Evolutionary conservation across 2,329 filamentous ascomycete species (phyloP), one percentile per base, ranked within the genome.

Genomic region (Ophiostoma ips): DNA sequence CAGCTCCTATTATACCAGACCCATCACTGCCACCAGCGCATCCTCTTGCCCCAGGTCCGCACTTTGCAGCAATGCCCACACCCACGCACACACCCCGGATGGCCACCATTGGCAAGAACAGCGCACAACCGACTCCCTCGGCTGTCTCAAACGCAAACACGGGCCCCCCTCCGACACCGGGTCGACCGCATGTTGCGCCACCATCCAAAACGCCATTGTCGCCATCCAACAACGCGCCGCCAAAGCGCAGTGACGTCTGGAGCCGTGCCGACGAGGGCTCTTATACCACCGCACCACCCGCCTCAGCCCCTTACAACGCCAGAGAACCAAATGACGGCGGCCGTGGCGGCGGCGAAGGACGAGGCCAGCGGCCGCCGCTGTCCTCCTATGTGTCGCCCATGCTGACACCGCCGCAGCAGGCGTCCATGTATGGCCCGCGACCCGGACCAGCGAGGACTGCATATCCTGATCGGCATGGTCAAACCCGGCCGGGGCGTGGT

Each of bases 191-290:
- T 16, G 5, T 21, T 2, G 30, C 18, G n/a, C 24, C 19, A 19
- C 38, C 40, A 30, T 30, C 12, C 1, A 15, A 16, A 9, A 43
- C 40, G 15, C 43, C 30, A 1, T 19, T 9, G 11, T 21, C 43
- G 24, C 31, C 15, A 1, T 8, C 40, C 11, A 5, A 30, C 24
- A 24, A 45, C 30, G 19, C 38, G 12, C 31, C 40, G 8, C 21
- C 24, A 9, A 6, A 15, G 10, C 30, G 28, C 4, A 31, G 30
- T 13, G 51, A 48, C 10, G 33, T 44, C n/a, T 53, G 51, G 51
- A 43, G 49, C 40, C 45, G 48, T 2, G 51, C 50, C 13, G 48
- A 50, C 46, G 51, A 50, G 16, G 51, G 49, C 15, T 18, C 43
- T 8, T 45, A 45, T 13, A 34, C 43, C 24, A 45, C 43, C 7